A percentile compares a stretch with the other conserved stretches of the same genome.
These are phyloP conservation scores for Amphicarpaea edgeworthii DNA, from an alignment of 306 rosid species.

Conservation along the genomic window DNA sequence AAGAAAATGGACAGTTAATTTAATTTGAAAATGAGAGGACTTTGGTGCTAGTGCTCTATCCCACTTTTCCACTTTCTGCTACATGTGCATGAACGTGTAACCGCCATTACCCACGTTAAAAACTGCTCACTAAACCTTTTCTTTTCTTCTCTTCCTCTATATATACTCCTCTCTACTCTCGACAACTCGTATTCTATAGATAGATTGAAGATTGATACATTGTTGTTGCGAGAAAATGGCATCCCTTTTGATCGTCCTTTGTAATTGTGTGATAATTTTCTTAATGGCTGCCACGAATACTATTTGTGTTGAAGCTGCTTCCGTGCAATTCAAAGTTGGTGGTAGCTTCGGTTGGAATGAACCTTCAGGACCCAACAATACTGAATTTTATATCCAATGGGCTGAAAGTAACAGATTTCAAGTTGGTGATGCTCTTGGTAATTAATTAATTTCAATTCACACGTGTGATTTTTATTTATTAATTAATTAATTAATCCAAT, in stretches of 20 bases:
- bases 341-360: constrained; percentile 70
- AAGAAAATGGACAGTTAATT: too few relatives aligned
- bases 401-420: constrained; percentile 73
- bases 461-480: background rate
- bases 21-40: too few relatives aligned
- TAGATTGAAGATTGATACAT: too few relatives aligned
- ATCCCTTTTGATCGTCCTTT: constrained; percentile 32
- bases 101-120: constrained; percentile 34
- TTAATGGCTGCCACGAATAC: constrained; percentile 39
- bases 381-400: constrained; percentile 66
- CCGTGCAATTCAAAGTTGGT: constrained; percentile 71
- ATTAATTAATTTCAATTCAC: background rate
- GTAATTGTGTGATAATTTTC: constrained; percentile 35
- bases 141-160: background rate
- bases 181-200: too few relatives aligned
- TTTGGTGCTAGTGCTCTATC: too few relatives aligned
- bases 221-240: too few relatives aligned
- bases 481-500: too few relatives aligned
- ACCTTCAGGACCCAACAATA: constrained; percentile 50
- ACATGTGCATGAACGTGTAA: background rate
- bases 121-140: constrained; percentile 30
- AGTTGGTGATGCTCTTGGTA: constrained; percentile 82
- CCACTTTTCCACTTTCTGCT: too few relatives aligned
- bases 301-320: constrained; percentile 55
- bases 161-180: constrained; percentile 5